These are phyloP conservation scores for Penicillium crystallinum DNA, from an alignment of 495 filamentous ascomycete genomes.

Conservation along the genomic window DNA sequence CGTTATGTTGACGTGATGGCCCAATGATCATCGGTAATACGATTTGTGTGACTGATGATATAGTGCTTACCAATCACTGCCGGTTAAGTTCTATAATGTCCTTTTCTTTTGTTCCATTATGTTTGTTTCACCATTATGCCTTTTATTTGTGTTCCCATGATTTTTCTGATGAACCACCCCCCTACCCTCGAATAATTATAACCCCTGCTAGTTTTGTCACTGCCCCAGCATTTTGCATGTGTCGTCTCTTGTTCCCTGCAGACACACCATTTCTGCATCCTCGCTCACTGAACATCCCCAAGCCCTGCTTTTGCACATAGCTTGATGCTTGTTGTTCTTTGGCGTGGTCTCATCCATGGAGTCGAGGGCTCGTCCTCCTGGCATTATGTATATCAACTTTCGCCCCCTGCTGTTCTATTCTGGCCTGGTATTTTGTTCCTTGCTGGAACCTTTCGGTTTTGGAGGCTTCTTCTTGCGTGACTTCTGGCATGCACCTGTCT, in stretches of 20 bases:
- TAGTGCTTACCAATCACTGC: neutral
- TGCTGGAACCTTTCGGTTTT: slow-evolving; percentile 2
- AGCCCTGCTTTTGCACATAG: slow-evolving; percentile 24
- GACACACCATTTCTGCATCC: slow-evolving; percentile 17
- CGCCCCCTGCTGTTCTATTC: slow-evolving; percentile 9
- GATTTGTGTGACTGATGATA: neutral
- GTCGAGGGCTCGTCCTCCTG: slow-evolving; percentile 19
- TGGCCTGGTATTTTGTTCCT: slow-evolving; percentile 4
- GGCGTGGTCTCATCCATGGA: slow-evolving; percentile 16
- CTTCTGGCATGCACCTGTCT: slow-evolving; percentile 11
- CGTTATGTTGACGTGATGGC: slow-evolving; percentile 95
- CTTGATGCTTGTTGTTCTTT: slow-evolving; percentile 21
- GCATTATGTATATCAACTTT: slow-evolving; percentile 27
- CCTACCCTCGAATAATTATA: slow-evolving; percentile 11
- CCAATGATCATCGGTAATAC: slow-evolving; percentile 20
- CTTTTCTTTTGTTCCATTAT: slow-evolving; percentile 29
- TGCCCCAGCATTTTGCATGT: slow-evolving; percentile 26
- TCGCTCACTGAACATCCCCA: slow-evolving; percentile 19
- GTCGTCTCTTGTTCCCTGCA: slow-evolving; percentile 5
- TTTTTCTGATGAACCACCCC: slow-evolving; percentile 9
- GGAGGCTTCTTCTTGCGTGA: slow-evolving; percentile 10
- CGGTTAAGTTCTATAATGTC: slow-evolving; percentile 11
- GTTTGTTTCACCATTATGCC: slow-evolving; percentile 14
- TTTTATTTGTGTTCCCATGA: slow-evolving; percentile 8
- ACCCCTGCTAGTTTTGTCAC: slow-evolving; percentile 18